phyloP scores from a whole-genome alignment of 2,329 filamentous ascomycete genomes.

The Phoma sp. region DNA sequence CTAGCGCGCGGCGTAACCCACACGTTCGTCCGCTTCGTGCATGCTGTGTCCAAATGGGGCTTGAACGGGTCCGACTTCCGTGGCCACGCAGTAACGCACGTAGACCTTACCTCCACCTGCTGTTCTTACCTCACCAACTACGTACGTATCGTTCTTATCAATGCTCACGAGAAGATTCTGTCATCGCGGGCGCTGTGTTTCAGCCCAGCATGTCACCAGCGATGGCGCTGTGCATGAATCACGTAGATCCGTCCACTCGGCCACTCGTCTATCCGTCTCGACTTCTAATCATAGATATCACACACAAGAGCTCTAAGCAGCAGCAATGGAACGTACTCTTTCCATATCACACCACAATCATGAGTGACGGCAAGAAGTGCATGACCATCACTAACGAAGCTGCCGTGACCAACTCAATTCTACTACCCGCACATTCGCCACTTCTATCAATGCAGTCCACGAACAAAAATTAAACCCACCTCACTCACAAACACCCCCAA shows the following conservation, averaged over 20 bases:
- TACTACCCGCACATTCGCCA: too few relatives aligned
- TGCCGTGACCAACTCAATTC: too few relatives aligned
- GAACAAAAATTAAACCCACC: too few relatives aligned
- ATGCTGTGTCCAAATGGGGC: background rate
- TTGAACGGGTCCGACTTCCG: conserved; percentile 3
- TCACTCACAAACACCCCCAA: too few relatives aligned
- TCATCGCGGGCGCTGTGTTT: background rate
- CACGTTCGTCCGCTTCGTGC: conserved; percentile 4
- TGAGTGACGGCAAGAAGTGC: too few relatives aligned
- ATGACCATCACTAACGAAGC: too few relatives aligned
- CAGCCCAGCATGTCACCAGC: conserved; percentile 1
- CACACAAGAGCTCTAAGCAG: too few relatives aligned
- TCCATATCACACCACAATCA: too few relatives aligned
- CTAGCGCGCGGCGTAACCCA: conserved; percentile 4
- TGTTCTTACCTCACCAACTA: background rate
- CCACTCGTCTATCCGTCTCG: background rate
- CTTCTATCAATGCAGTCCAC: too few relatives aligned
- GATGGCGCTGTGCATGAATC: conserved; percentile 2
- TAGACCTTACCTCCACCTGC: background rate
- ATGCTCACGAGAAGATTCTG: background rate
- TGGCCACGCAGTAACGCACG: background rate
- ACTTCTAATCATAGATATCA: background rate
- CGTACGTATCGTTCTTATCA: background rate
- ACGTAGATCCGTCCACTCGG: background rate
- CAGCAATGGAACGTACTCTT: too few relatives aligned